phyloP scores from a whole-genome alignment of 139 green algal genomes.

The Klebsormidium nitens region DNA sequence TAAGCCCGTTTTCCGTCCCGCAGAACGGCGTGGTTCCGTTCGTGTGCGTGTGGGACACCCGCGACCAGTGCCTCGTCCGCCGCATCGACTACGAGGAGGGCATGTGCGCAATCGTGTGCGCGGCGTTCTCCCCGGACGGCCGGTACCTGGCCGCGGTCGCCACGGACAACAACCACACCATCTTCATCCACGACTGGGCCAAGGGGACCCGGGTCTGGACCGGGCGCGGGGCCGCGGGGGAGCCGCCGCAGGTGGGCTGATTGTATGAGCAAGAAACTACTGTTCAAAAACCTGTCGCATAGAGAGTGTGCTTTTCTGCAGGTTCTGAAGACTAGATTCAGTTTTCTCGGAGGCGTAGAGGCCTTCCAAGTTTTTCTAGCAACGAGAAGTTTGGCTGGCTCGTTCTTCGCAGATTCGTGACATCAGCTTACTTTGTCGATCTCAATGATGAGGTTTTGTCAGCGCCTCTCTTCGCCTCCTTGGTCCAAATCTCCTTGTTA shows the following conservation, averaged over 20 bases:
- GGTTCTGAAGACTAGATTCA: too few species aligned
- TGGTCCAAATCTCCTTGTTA: too few species aligned
- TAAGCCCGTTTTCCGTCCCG: background rate
- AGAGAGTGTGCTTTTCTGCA: too few species aligned
- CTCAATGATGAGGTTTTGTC: too few species aligned
- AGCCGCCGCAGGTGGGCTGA: constrained; percentile 12
- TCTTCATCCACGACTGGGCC: constrained; percentile 64
- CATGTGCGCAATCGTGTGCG: constrained; percentile 18
- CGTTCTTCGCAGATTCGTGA: too few species aligned
- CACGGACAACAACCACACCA: constrained; percentile 63
- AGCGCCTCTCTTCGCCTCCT: too few species aligned
- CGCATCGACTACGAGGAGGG: background rate
- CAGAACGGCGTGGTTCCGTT: background rate
- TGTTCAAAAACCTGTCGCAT: too few species aligned
- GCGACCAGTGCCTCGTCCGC: background rate
- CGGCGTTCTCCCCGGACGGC: constrained; percentile 55
- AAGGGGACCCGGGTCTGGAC: background rate
- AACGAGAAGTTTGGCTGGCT: too few species aligned
- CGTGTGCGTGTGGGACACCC: constrained; percentile 28
- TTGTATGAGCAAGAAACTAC: background rate
- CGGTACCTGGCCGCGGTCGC: constrained; percentile 49
- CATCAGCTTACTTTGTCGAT: too few species aligned
- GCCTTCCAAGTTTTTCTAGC: too few species aligned
- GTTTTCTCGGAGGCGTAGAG: too few species aligned
- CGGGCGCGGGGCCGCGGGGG: background rate